Evolutionary conservation across 331 rosid genomes (phyloP), one percentile per base, ranked within the genome.

Genomic region (Malus hybrid): DNA sequence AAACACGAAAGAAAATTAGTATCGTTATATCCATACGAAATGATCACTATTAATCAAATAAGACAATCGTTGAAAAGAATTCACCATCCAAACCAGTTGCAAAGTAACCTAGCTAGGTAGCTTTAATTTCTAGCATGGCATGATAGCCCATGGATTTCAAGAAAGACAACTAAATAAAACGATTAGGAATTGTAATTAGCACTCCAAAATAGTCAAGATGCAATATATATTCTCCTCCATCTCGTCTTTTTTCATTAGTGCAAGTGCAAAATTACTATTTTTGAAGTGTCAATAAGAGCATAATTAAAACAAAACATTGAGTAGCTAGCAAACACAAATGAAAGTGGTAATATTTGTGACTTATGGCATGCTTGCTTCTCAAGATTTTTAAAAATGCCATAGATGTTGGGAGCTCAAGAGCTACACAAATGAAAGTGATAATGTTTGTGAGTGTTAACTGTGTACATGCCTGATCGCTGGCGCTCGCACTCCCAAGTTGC

Each of bases 401-500:
- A 52, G 57, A 2, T 52, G 19, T 52, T 52, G 20, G 20, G 57
- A 15, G 57, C 57, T 52, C 57, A 52, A 6, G 20, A 52, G 57
- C 19, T 18, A 20, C 28, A 57, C 6, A 57, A 4, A n/a, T 57
- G 63, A 57, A 20, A 57, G 63, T 57, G 28, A 57, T 2, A 39
- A 39, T 39, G 46, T 39, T 9, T 39, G 46, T 36, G 44, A 36
- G 44, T 36, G 44, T 8, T 69, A 77, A 67, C 64, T 69, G 14
- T 57, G 84, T 80, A 28, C 74, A 27, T 80, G 76, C 74, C 87
- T 82, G 39, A 84, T 69, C 6, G 82, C 83, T 16, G 83, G 83
- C 61, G 84, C 46, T 1, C 82, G 77, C 48, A 80, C 61, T 54
- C 85, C 83, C 31, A 91, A 80, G 48, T 69, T 62, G 73, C 83